These are phyloP conservation scores for Ceratocystis diversiconidia DNA, from an alignment of 2,329 filamentous ascomycete genomes.

Conservation along the genomic window DNA sequence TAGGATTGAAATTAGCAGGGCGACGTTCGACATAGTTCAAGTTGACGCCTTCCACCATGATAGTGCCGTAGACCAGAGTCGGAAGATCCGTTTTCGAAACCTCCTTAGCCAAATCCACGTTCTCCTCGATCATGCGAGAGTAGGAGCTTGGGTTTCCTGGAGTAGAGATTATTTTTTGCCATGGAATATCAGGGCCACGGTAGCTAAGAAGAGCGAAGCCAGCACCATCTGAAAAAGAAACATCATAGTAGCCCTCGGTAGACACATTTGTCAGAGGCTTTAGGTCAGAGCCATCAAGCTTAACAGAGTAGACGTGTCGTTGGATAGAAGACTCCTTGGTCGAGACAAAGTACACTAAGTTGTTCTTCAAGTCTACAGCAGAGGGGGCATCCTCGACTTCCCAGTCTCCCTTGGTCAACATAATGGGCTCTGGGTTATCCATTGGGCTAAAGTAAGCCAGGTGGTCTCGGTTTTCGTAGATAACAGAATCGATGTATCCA, in stretches of 20 bases:
- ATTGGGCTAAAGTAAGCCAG: constrained; percentile 85
- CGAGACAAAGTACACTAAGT: constrained; percentile 79
- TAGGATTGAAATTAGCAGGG: constrained; percentile 72
- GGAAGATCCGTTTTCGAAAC: constrained; percentile 70
- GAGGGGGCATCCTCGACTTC: constrained; percentile 80
- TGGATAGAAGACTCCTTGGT: constrained; percentile 81
- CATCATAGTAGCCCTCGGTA: constrained; percentile 62
- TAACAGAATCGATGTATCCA: constrained; percentile 84
- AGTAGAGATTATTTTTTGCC: constrained; percentile 80
- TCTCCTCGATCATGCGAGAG: constrained; percentile 63
- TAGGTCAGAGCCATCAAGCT: constrained; percentile 62
- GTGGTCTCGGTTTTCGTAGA: constrained; percentile 78
- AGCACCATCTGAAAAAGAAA: constrained; percentile 70
- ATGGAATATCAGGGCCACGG: constrained; percentile 71
- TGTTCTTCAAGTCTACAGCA: constrained; percentile 68
- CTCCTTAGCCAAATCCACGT: constrained; percentile 51
- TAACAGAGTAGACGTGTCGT: constrained; percentile 81
- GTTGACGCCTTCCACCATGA: constrained; percentile 68
- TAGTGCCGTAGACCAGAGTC: constrained; percentile 64
- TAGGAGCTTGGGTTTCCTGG: constrained; percentile 52
- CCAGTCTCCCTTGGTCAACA: constrained; percentile 82
- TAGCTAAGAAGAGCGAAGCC: constrained; percentile 78
- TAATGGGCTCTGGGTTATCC: constrained; percentile 64
- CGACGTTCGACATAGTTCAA: constrained; percentile 67
- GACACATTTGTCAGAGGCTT: constrained; percentile 59